Evolutionary conservation across 2,329 filamentous ascomycete species (phyloP).

Genomic region (Aspergillus carbonarius): DNA sequence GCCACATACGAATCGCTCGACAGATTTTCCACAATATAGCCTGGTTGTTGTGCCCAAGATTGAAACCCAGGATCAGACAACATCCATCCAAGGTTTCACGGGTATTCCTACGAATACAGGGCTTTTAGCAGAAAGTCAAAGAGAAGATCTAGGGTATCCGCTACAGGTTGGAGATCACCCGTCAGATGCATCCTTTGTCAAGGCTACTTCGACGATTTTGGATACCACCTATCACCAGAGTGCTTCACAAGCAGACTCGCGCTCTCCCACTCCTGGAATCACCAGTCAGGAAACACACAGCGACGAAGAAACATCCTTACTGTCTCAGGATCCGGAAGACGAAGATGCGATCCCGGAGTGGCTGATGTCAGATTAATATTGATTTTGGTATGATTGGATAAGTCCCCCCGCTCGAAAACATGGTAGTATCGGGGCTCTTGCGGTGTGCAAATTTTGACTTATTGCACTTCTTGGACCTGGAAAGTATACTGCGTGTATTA

Average conservation of each 20-base stretch:
- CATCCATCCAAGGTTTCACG: not conserved
- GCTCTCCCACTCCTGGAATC: slow-evolving; percentile 12
- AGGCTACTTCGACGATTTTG: slow-evolving; percentile 25
- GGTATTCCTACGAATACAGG: not conserved
- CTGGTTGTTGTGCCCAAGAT: slow-evolving; percentile 32
- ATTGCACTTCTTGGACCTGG: no score
- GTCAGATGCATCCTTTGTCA: slow-evolving; percentile 16
- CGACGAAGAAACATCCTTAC: slow-evolving; percentile 51
- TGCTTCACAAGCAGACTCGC: slow-evolving; percentile 15
- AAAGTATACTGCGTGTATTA: no score
- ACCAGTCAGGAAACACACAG: slow-evolving; percentile 28
- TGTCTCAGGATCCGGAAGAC: slow-evolving; percentile 64
- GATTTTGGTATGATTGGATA: not conserved
- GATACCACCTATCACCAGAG: slow-evolving; percentile 22
- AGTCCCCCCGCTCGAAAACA: no score
- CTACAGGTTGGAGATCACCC: not conserved
- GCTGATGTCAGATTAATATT: slow-evolving; percentile 46
- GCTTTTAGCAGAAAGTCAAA: not conserved
- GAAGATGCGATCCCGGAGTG: slow-evolving; percentile 66
- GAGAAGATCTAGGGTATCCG: not conserved
- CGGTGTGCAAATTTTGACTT: no score
- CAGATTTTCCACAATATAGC: slow-evolving; percentile 24
- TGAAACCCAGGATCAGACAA: not conserved
- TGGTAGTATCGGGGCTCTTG: no score
- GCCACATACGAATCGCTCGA: not conserved